Percentiles rank a stretch among this genome's conserved stretches.
Evolutionary conservation across 2,329 filamentous ascomycete genomes (phyloP).

Genomic region (Alternaria longipes): DNA sequence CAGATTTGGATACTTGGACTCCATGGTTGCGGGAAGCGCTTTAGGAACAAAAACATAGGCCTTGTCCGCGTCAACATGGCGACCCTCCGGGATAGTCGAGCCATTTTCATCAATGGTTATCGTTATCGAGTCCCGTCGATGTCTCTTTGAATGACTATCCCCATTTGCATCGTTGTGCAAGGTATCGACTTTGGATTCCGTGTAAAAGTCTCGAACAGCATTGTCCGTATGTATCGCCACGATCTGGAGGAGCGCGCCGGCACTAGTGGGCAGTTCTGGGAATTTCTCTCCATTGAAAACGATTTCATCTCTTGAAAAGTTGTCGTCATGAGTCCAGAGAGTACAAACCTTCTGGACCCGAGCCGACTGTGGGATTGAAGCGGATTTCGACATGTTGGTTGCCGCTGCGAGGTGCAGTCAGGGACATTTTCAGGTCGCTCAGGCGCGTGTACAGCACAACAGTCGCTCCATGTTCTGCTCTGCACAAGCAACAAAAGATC

Average conservation of each 20-base stretch:
- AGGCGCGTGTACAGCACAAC: constrained; percentile 3
- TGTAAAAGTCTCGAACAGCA: constrained; percentile 57
- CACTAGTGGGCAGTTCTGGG: constrained; percentile 67
- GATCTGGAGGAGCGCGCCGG: constrained; percentile 78
- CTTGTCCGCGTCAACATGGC: constrained; percentile 47
- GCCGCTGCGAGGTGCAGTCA: constrained; percentile 6
- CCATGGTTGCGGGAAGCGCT: constrained; percentile 48
- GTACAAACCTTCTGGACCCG: constrained; percentile 56
- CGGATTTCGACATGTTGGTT: constrained; percentile 43
- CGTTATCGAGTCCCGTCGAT: constrained; percentile 41
- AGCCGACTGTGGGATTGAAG: constrained; percentile 32
- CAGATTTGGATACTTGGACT: constrained; percentile 51
- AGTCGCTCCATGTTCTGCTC: constrained; percentile 6
- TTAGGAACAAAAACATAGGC: constrained; percentile 53
- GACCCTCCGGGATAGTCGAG: constrained; percentile 37
- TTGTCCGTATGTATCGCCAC: constrained; percentile 66
- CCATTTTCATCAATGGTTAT: constrained; percentile 53
- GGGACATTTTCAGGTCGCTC: constrained; percentile 8
- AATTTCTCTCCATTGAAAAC: constrained; percentile 79
- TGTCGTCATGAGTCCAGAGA: constrained; percentile 73
- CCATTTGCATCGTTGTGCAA: constrained; percentile 21
- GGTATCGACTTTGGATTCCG: constrained; percentile 42
- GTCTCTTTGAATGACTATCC: constrained; percentile 31
- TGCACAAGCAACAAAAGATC: neutral
- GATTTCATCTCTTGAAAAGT: constrained; percentile 79